Base-by-base conservation (phyloP, 2,329 filamentous ascomycete genomes). In the Cordyceps cateniannulata region DNA sequence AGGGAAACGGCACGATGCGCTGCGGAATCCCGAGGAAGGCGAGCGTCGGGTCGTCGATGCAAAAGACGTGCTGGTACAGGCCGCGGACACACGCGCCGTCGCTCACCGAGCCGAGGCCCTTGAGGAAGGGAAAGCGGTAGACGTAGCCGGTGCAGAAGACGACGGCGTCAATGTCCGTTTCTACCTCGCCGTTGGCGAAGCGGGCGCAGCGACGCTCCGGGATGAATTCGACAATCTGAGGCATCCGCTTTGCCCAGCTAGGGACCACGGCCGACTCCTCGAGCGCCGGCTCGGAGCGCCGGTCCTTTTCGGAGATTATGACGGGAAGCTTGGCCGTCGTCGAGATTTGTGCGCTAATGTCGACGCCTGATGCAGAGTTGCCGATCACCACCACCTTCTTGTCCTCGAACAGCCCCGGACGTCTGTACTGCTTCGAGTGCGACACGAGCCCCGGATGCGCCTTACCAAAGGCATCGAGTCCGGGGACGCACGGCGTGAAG, bases 71-170 rank as follows among this genome's bases (percentile, higher is more conserved):
- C 22, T 44, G 32, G 14, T 54, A 54, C 18, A 29, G 38, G 18
- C 22, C 18, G 10, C 12, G 35, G 35, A 38, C 35, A 12, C 35
- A 38, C 51, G 51, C 22, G 51, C 38, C 35, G 22, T 54, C 24
- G 51, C 32, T 27, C 7, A 32, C n/a, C 7, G 38, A 54, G 29
- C 20, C 35, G 16, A 54, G 29, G 20, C 35, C 35, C 9, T 18
- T 16, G 7, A 54, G 38, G 32, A 54, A 54, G 7, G 51, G 22
- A 44, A 25, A 44, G 22, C 38, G 3, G 38, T 44, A 54, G 1
- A 42, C 51, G n/a, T 54, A 54, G 32, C 51, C 35, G 14, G 51
- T 54, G 35, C 51, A 54, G 51, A 54, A 54, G 12, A 44, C 38
- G 22, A 54, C 38, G 51, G 29, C 38, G 35, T 54, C 51, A 2